phyloP scores from a whole-genome alignment of 148 eudicot genomes.

The Drosera capensis region DNA sequence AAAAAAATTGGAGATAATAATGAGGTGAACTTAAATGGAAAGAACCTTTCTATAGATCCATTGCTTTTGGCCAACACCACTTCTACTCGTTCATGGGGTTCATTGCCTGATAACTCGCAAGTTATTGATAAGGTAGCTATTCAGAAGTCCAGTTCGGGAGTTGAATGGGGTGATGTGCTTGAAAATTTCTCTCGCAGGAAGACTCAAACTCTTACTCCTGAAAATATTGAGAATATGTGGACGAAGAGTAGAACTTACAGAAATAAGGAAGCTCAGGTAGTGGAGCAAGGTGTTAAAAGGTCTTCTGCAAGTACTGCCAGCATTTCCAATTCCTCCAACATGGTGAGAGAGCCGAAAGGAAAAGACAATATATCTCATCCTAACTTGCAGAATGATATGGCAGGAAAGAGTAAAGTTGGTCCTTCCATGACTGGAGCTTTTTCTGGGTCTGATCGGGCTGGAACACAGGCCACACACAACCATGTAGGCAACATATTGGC shows the following conservation, averaged over 20 bases:
- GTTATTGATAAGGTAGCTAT: conserved; percentile 22
- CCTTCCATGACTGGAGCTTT: conserved; percentile 12
- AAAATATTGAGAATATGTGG: conserved; percentile 94
- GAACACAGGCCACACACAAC: conserved; percentile 10
- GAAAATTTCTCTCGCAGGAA: conserved; percentile 60
- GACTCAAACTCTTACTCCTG: conserved; percentile 80
- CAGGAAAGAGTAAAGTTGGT: no score
- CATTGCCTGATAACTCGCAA: conserved; percentile 29
- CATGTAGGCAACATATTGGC: conserved; percentile 11
- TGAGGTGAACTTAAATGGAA: conserved; percentile 19
- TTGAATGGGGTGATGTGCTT: conserved; percentile 66
- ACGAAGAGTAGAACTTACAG: conserved; percentile 69
- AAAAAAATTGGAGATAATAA: conserved; percentile 17
- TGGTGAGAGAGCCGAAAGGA: conserved; percentile 19
- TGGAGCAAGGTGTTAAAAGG: conserved; percentile 15
- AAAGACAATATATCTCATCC: conserved; percentile 13
- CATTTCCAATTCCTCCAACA: conserved; percentile 17
- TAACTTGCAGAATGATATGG: no score
- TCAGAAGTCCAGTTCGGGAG: conserved; percentile 47
- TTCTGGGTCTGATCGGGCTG: conserved; percentile 17
- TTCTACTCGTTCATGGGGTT: conserved; percentile 65
- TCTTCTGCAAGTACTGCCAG: conserved; percentile 17
- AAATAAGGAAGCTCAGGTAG: conserved; percentile 24
- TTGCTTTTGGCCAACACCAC: conserved; percentile 65
- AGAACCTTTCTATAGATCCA: conserved; percentile 56